Evolutionary conservation across 208 protist genomes (phyloP).

Genomic region (Phytomonas sp.): DNA sequence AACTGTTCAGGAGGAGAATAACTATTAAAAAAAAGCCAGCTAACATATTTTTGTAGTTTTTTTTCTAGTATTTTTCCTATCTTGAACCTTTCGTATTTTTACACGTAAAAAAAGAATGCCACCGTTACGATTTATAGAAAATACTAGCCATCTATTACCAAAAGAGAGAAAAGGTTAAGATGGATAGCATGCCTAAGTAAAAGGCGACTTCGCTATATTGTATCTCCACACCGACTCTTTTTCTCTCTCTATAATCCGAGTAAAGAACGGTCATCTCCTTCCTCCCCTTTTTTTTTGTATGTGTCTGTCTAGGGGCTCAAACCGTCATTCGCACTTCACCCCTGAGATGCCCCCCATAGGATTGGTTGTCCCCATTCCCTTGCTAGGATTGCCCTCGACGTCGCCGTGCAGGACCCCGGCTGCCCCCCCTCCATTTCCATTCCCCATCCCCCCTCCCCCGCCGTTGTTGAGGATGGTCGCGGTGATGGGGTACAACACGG

Average conservation of each 20-base stretch:
- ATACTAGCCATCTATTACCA: neutral
- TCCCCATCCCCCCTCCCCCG: neutral
- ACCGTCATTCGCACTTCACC: neutral
- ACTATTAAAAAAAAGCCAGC: neutral
- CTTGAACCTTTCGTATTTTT: neutral
- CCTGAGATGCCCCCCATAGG: neutral
- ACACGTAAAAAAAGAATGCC: neutral
- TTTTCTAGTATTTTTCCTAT: neutral
- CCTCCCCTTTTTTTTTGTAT: neutral
- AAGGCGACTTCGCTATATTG: neutral
- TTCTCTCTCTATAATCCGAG: neutral
- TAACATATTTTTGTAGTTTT: neutral
- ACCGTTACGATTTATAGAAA: neutral
- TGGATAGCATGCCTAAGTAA: neutral
- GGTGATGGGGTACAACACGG: slow-evolving; percentile 17
- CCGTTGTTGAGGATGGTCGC: neutral
- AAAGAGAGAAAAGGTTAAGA: neutral
- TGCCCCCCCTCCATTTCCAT: neutral
- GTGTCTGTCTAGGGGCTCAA: neutral
- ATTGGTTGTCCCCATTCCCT: slow-evolving; percentile 4
- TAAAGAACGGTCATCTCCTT: neutral
- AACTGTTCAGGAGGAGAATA: neutral
- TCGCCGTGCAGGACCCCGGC: neutral
- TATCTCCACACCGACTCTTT: neutral
- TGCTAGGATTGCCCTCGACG: neutral